Evolutionary conservation across 805 yeast species (phyloP).

Genomic region (Osmozyma mogii): DNA sequence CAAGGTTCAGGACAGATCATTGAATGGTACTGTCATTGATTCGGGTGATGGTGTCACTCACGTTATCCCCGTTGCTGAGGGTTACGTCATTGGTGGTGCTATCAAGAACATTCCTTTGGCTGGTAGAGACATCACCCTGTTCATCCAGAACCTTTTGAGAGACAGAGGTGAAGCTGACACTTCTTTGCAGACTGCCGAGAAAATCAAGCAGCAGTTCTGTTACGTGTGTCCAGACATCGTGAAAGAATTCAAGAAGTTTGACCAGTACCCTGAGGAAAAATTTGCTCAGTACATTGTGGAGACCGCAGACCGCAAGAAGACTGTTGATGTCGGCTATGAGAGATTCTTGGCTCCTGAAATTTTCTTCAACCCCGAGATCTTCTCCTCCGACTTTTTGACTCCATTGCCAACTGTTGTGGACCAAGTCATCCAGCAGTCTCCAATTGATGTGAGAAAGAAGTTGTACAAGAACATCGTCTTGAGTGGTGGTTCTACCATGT

Average conservation of each 20-base stretch:
- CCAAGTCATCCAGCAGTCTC: conserved; percentile 88
- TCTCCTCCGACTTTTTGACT: conserved; percentile 87
- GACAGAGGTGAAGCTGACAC: conserved; percentile 97
- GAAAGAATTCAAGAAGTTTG: conserved; percentile 90
- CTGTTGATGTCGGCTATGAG: conserved; percentile 94
- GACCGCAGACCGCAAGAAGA: conserved; percentile 56
- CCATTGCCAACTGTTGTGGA: conserved; percentile 97
- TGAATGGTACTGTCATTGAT: conserved; percentile 97
- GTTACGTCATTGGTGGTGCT: conserved; percentile 96
- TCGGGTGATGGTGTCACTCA: conserved; percentile 99
- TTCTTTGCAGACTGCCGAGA: conserved; percentile 90
- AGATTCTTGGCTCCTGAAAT: conserved; percentile 98
- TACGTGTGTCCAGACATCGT: conserved; percentile 97
- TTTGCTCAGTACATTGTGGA: conserved; percentile 91
- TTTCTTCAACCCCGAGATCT: conserved; percentile 96
- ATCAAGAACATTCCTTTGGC: conserved; percentile 97
- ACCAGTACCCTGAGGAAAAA: conserved; percentile 79
- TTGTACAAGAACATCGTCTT: conserved; percentile 91
- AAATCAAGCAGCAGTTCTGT: conserved; percentile 93
- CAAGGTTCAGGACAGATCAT: conserved; percentile 87
- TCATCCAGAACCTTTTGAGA: conserved; percentile 86
- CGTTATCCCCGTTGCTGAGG: conserved; percentile 98
- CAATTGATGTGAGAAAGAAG: conserved; percentile 96
- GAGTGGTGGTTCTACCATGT: conserved; percentile 98
- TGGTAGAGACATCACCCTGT: conserved; percentile 93